Evolutionary conservation across 441 rosid species (phyloP).

Genomic region (Erysimum pusillum): DNA sequence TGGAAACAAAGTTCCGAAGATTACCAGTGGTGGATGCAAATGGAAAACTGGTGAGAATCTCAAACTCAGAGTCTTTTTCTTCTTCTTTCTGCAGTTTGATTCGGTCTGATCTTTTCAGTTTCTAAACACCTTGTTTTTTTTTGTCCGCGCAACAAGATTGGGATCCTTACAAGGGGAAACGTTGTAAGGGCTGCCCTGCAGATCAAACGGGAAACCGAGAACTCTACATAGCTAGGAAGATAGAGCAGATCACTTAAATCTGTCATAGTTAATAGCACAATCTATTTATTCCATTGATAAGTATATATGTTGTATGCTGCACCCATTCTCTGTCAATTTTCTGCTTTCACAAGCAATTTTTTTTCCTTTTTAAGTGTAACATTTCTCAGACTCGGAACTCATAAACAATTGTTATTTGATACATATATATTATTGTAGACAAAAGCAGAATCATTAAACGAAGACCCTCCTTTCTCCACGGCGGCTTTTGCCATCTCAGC

Average conservation of each 20-base stretch:
- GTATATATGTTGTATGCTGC: slow-evolving; percentile 32
- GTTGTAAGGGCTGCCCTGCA: slow-evolving; percentile 71
- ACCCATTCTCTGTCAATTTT: slow-evolving; percentile 31
- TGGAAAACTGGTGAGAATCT: slow-evolving; percentile 73
- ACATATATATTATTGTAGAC: slow-evolving; percentile 9
- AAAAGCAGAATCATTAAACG: background rate
- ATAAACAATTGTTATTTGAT: slow-evolving; percentile 3
- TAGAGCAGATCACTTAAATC: slow-evolving; percentile 15
- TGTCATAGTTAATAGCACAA: slow-evolving; percentile 37
- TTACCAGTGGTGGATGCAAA: slow-evolving; percentile 80
- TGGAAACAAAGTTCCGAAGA: slow-evolving; percentile 84
- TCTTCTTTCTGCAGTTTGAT: slow-evolving; percentile 8
- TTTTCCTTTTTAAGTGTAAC: slow-evolving; percentile 21
- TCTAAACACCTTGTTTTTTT: background rate
- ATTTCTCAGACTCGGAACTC: slow-evolving; percentile 16
- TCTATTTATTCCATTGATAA: slow-evolving; percentile 44
- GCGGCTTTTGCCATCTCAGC: slow-evolving; percentile 56
- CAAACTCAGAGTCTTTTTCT: background rate
- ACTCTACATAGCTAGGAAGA: slow-evolving; percentile 41
- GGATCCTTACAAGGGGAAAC: slow-evolving; percentile 75
- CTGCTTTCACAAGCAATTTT: background rate
- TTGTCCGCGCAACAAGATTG: slow-evolving; percentile 54
- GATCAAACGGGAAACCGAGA: slow-evolving; percentile 60
- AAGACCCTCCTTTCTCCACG: slow-evolving; percentile 62
- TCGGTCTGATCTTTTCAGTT: slow-evolving; percentile 2